A percentile compares a stretch with the other conserved stretches of the same genome.
Conservation (phyloP, 306 rosid genomes). For the Abrus pulchellus region DNA sequence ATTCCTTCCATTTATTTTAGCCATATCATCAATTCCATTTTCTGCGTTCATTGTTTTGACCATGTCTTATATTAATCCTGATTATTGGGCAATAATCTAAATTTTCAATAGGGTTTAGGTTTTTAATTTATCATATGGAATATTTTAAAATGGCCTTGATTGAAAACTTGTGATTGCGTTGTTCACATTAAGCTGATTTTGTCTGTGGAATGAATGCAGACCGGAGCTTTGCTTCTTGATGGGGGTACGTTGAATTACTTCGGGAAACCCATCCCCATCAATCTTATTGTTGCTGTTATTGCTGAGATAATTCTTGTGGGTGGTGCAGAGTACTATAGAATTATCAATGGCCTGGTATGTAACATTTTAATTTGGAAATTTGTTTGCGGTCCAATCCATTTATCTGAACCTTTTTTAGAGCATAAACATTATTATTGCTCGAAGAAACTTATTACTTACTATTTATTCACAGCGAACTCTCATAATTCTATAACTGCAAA, state of each 20-base stretch:
- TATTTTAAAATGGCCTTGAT: slow-evolving; percentile 10
- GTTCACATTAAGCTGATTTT: slow-evolving; percentile 18
- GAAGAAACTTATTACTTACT: neutral
- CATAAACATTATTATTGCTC: neutral
- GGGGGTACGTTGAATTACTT: slow-evolving; percentile 89
- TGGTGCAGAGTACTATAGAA: slow-evolving; percentile 87
- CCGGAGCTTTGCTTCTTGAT: slow-evolving; percentile 90
- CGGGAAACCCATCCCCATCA: slow-evolving; percentile 87
- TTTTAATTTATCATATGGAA: slow-evolving; percentile 1
- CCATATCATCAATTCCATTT: neutral
- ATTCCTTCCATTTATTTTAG: neutral
- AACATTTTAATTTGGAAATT: neutral
- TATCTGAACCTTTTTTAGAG: neutral
- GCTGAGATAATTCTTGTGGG: slow-evolving; percentile 83
- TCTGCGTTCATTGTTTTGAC: neutral
- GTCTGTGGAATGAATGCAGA: slow-evolving; percentile 56
- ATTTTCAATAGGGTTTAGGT: neutral
- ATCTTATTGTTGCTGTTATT: slow-evolving; percentile 66
- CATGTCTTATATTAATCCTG: neutral
- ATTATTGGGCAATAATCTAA: neutral
- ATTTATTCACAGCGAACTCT: neutral
- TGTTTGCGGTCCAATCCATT: neutral
- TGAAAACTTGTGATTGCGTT: neutral
- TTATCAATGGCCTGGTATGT: slow-evolving; percentile 80
- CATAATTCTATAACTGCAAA: neutral